These are phyloP conservation scores for Paramecium caudatum DNA, from an alignment of 73 alveolate genomes.

Conservation along the genomic window DNA sequence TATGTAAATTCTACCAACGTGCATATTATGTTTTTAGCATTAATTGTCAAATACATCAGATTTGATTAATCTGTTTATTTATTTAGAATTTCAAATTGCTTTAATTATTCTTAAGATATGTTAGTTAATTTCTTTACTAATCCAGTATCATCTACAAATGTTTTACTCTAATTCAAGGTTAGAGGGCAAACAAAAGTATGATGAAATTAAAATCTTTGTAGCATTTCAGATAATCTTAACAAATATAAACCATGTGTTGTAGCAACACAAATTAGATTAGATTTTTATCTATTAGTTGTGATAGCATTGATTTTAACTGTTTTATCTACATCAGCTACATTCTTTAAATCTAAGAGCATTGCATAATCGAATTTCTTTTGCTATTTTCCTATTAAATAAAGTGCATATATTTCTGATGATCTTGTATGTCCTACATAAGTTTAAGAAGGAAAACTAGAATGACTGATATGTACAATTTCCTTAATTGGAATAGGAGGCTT, in stretches of 20 bases:
- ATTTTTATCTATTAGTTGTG: background rate
- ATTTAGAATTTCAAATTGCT: background rate
- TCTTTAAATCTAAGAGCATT: slow-evolving; percentile 8
- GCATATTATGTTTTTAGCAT: background rate
- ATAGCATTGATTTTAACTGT: slow-evolving; percentile 3
- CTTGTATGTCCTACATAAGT: slow-evolving; percentile 43
- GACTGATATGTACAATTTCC: slow-evolving; percentile 30
- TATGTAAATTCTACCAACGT: slow-evolving; percentile 23
- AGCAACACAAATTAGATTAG: background rate
- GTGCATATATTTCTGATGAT: slow-evolving; percentile 42
- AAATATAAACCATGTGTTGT: slow-evolving; percentile 50
- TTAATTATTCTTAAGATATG: slow-evolving; percentile 4
- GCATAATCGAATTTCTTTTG: slow-evolving; percentile 54
- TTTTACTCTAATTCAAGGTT: slow-evolving; percentile 44
- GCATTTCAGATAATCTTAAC: background rate
- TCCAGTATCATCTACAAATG: slow-evolving; percentile 43
- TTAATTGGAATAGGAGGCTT: slow-evolving; percentile 60
- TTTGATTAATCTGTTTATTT: slow-evolving; percentile 33
- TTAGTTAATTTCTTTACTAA: slow-evolving; percentile 11
- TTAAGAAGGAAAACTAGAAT: slow-evolving; percentile 48
- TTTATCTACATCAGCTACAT: slow-evolving; percentile 29
- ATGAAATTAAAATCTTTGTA: slow-evolving; percentile 1
- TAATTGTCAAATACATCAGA: background rate
- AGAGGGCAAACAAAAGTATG: slow-evolving; percentile 43
- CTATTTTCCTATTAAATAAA: slow-evolving; percentile 7